These are phyloP conservation scores for Cordyceps militaris DNA, from an alignment of 2,329 filamentous ascomycete species.

Conservation along the genomic window DNA sequence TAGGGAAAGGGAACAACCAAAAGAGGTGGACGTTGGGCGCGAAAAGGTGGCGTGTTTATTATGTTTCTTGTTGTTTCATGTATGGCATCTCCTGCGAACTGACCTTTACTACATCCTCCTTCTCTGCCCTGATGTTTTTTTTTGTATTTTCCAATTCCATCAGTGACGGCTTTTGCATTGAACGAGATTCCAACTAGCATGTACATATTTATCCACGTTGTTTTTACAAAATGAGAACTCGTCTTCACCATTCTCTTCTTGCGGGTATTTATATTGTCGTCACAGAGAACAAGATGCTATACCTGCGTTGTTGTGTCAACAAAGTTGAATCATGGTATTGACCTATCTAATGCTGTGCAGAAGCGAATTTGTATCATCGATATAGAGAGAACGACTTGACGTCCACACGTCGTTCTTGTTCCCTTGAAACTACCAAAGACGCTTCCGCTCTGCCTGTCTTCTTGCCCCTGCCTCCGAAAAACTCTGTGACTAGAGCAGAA, in stretches of 20 bases:
- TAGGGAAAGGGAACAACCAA: background rate
- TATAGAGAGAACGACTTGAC: slow-evolving; percentile 3
- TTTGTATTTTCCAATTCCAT: background rate
- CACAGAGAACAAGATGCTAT: background rate
- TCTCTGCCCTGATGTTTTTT: background rate
- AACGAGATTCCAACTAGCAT: background rate
- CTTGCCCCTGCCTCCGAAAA: too few relatives aligned
- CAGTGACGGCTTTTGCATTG: background rate
- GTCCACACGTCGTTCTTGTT: background rate
- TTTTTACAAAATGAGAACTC: background rate
- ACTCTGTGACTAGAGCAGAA: background rate
- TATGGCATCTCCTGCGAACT: slow-evolving; percentile 7
- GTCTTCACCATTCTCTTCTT: background rate
- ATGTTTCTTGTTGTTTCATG: background rate
- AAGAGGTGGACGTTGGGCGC: background rate
- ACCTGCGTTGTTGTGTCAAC: background rate
- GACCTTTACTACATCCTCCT: background rate
- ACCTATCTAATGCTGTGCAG: background rate
- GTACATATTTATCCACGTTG: background rate
- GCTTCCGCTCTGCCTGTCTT: background rate
- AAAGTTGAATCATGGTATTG: background rate
- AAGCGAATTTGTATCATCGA: slow-evolving; percentile 10
- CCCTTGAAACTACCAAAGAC: slow-evolving; percentile 12
- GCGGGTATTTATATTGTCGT: too few relatives aligned
- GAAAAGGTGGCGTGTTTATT: background rate